These are phyloP conservation scores for Saccharum hybrid DNA, from an alignment of 202 grass and related monocot genomes.

Conservation along the genomic window DNA sequence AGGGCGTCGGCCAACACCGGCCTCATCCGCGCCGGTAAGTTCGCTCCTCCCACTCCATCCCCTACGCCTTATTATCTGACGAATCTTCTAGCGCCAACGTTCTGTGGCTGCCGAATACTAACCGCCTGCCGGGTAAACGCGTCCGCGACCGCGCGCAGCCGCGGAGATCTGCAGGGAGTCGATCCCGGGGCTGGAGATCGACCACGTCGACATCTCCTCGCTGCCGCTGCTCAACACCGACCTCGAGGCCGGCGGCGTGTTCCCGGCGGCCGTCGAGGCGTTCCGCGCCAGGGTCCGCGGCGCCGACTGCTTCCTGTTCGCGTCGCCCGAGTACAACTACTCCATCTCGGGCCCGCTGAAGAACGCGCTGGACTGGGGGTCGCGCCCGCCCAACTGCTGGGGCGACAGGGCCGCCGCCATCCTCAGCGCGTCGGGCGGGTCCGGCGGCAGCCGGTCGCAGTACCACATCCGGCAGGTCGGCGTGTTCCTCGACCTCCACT, in stretches of 20 bases:
- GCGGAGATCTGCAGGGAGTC: conserved; percentile 63
- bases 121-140: too few species aligned
- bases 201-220: conserved; percentile 66
- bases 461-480: conserved; percentile 86
- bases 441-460: conserved; percentile 64
- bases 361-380: conserved; percentile 81
- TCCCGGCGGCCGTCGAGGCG: conserved; percentile 62
- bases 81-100: neutral
- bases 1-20: too few species aligned
- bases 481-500: conserved; percentile 77
- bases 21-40: too few species aligned
- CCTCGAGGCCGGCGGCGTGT: conserved; percentile 59
- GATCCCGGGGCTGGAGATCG: conserved; percentile 60
- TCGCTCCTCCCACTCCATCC: too few species aligned
- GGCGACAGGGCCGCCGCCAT: conserved; percentile 62
- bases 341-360: conserved; percentile 77
- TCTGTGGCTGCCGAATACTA: neutral
- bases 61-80: too few species aligned
- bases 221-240: conserved; percentile 87
- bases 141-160: conserved; percentile 32
- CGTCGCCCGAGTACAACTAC: conserved; percentile 91
- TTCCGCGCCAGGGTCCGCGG: conserved; percentile 60
- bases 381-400: conserved; percentile 65
- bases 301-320: conserved; percentile 75
- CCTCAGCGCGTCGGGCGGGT: conserved; percentile 64